phyloP scores from a whole-genome alignment of 768 basidiomycete species.

The Saitozyma podzolica region DNA sequence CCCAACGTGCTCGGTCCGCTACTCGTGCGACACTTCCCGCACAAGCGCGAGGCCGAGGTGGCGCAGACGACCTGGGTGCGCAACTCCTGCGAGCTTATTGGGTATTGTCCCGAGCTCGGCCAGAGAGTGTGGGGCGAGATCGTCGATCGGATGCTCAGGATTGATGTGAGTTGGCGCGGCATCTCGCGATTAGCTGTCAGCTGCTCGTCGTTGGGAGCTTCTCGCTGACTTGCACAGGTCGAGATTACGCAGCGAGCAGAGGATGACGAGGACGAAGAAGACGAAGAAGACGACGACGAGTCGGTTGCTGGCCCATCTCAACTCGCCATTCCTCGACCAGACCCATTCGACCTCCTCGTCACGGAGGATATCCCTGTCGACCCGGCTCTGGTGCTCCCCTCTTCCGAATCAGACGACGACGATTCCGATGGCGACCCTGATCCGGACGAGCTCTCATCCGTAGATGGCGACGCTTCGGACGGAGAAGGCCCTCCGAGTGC shows the following conservation, averaged over 20 bases:
- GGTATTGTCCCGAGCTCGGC: constrained; percentile 80
- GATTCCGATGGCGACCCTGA: constrained; percentile 62
- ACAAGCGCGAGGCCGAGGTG: constrained; percentile 80
- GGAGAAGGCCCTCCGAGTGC: constrained; percentile 29
- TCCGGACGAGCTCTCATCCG: constrained; percentile 41
- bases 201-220: background rate
- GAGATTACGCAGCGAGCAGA: constrained; percentile 97
- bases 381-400: constrained; percentile 38
- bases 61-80: constrained; percentile 86
- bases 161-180: constrained; percentile 68
- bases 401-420: constrained; percentile 70
- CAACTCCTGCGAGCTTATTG: constrained; percentile 76
- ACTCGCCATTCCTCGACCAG: constrained; percentile 57
- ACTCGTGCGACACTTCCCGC: constrained; percentile 81
- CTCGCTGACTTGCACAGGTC: constrained; percentile 57
- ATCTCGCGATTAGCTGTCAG: background rate
- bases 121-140: constrained; percentile 83
- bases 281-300: constrained; percentile 35
- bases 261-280: constrained; percentile 60
- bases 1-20: constrained; percentile 82
- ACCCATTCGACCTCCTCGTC: constrained; percentile 69
- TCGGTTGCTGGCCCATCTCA: constrained; percentile 9
- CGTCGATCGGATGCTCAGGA: constrained; percentile 89
- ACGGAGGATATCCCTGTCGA: constrained; percentile 41
- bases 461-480: constrained; percentile 36